Evolutionary conservation across 78 protist species (phyloP).

Genomic region (Tieghemostelium lacteum): DNA sequence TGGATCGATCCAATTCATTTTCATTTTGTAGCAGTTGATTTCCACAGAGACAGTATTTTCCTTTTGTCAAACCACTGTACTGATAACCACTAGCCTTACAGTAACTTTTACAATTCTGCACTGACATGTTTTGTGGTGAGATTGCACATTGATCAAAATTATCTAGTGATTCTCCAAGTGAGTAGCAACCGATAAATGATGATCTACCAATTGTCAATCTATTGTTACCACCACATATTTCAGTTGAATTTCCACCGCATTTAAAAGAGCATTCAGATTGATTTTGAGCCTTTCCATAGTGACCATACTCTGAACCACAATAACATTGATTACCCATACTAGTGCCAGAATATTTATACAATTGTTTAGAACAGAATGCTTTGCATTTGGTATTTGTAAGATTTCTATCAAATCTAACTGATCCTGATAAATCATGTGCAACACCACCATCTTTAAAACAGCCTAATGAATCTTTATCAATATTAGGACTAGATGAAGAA

Average conservation of each 20-base stretch:
- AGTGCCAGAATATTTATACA: slow-evolving; percentile 33
- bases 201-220: slow-evolving; percentile 6
- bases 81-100: slow-evolving; percentile 4
- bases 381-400: slow-evolving; percentile 37
- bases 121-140: slow-evolving; percentile 1
- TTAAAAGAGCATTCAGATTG: slow-evolving; percentile 5
- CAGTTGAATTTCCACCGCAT: slow-evolving; percentile 30
- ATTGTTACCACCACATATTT: slow-evolving; percentile 42
- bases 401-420: neutral
- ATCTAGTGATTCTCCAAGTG: neutral
- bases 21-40: neutral
- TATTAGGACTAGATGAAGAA: neutral
- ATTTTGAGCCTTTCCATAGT: slow-evolving; percentile 14
- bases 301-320: slow-evolving; percentile 43
- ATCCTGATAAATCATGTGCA: slow-evolving; percentile 41
- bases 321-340: slow-evolving; percentile 28
- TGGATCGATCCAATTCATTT: neutral
- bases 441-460: slow-evolving; percentile 32
- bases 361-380: slow-evolving; percentile 8
- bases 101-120: neutral
- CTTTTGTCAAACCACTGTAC: slow-evolving; percentile 1
- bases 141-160: neutral
- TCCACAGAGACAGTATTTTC: slow-evolving; percentile 38
- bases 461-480: slow-evolving; percentile 8
- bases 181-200: slow-evolving; percentile 24